A percentile compares a stretch with the other conserved stretches of the same genome.
Conservation (phyloP, 176 grass and related monocot genomes). For the Juncus effusus region DNA sequence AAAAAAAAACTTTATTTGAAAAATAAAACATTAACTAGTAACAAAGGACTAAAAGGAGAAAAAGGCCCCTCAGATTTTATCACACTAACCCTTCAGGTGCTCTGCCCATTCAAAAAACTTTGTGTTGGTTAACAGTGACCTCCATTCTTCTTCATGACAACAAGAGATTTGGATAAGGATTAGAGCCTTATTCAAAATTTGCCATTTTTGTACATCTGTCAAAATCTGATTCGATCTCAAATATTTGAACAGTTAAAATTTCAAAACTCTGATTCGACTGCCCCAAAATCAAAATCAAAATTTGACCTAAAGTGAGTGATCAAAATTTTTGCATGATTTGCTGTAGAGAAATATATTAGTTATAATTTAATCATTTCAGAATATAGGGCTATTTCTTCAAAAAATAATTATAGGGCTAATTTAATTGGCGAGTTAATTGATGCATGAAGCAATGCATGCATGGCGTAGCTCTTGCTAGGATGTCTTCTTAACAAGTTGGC, state of each 20-base stretch:
- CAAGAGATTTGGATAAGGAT: slow-evolving; percentile 38
- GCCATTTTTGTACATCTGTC: slow-evolving; percentile 19
- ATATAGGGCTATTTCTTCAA: too few species aligned
- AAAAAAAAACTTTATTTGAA: too few species aligned
- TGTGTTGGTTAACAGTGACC: slow-evolving; percentile 80
- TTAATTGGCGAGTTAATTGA: neutral
- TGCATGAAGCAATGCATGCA: slow-evolving; percentile 7
- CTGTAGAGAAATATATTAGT: too few species aligned
- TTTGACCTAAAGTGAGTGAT: too few species aligned
- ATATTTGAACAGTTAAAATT: too few species aligned
- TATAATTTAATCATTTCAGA: too few species aligned
- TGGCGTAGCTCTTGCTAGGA: neutral
- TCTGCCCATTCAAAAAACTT: slow-evolving; percentile 49
- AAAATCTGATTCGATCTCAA: slow-evolving; percentile 17
- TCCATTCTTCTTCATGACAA: slow-evolving; percentile 39
- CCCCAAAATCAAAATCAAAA: too few species aligned
- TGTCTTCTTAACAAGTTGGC: neutral
- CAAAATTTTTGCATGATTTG: too few species aligned
- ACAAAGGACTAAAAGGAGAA: slow-evolving; percentile 15
- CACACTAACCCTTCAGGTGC: slow-evolving; percentile 42
- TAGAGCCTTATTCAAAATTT: slow-evolving; percentile 15
- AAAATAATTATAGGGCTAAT: too few species aligned
- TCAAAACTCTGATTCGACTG: too few species aligned
- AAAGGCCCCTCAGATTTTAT: slow-evolving; percentile 28
- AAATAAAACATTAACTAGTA: slow-evolving; percentile 22